Conservation (phyloP, 176 grass and related monocot species). For the Phyllostachys edulis region DNA sequence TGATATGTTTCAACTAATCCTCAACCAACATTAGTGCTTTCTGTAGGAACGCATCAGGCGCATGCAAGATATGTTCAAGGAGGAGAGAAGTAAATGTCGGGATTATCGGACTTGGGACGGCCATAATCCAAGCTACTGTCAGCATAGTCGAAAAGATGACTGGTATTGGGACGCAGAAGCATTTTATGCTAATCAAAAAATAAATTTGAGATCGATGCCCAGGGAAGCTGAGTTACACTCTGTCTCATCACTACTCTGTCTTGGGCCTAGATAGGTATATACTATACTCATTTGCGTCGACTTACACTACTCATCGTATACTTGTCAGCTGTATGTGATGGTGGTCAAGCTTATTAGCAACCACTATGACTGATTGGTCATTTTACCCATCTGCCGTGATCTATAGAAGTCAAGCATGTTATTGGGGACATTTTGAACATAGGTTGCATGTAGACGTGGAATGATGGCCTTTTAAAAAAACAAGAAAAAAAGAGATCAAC, state of each 20-base stretch:
- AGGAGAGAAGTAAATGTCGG: constrained; percentile 65
- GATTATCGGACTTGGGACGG: constrained; percentile 48
- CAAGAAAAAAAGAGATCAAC: neutral
- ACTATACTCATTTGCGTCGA: neutral
- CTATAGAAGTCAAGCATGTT: neutral
- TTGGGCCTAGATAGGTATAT: constrained; percentile 77
- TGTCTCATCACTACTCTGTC: constrained; percentile 75
- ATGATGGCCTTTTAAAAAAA: too few relatives aligned
- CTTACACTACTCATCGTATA: neutral
- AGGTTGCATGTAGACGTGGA: neutral
- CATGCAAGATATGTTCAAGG: constrained; percentile 72
- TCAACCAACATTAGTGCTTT: constrained; percentile 29
- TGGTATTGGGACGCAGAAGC: constrained; percentile 63
- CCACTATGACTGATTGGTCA: neutral
- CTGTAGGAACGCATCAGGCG: constrained; percentile 68
- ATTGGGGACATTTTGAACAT: neutral
- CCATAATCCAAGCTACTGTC: constrained; percentile 48
- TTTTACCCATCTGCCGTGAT: neutral
- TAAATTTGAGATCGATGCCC: constrained; percentile 52
- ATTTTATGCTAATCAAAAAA: constrained; percentile 57
- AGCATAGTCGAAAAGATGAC: constrained; percentile 54
- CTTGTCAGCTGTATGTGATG: neutral
- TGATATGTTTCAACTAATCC: constrained; percentile 38
- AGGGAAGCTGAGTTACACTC: constrained; percentile 31
- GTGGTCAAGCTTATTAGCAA: neutral